phyloP scores from a whole-genome alignment of 352 stramenopile species.

The Poterioochromonas sp. region DNA sequence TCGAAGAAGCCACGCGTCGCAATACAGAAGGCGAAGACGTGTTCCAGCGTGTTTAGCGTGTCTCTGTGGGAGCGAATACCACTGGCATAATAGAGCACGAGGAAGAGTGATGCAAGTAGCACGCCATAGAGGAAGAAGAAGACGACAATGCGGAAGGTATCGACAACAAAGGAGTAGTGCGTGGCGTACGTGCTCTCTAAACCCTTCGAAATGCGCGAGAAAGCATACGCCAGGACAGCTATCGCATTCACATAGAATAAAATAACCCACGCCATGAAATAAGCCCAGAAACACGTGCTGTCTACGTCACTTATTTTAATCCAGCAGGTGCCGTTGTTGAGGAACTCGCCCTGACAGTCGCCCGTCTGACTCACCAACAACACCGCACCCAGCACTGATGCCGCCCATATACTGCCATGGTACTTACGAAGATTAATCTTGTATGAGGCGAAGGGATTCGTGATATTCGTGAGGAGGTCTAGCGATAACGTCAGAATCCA shows the following conservation, averaged over 20 bases:
- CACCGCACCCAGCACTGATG: neutral
- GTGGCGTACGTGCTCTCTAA: constrained; percentile 7
- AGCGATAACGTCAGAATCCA: constrained; percentile 7
- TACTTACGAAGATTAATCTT: neutral
- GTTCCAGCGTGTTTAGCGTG: neutral
- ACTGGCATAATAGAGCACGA: neutral
- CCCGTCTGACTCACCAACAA: neutral
- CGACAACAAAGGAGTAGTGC: neutral
- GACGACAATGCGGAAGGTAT: constrained; percentile 14
- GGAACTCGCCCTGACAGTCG: constrained; percentile 9
- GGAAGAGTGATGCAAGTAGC: neutral
- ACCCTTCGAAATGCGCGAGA: neutral
- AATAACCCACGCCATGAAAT: constrained; percentile 1
- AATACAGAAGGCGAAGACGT: neutral
- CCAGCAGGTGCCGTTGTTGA: constrained; percentile 16
- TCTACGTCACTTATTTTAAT: neutral
- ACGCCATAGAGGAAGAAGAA: neutral
- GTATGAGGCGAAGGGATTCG: constrained; percentile 26
- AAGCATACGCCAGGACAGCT: constrained; percentile 6
- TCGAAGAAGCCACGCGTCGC: constrained; percentile 9
- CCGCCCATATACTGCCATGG: neutral
- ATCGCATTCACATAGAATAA: constrained; percentile 16
- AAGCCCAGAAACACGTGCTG: constrained; percentile 2
- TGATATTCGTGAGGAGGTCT: neutral
- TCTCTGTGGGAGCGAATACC: neutral